These are phyloP conservation scores for Coemansia sp. DNA, from an alignment of 192 early-diverging fungal genomes.

Conservation along the genomic window DNA sequence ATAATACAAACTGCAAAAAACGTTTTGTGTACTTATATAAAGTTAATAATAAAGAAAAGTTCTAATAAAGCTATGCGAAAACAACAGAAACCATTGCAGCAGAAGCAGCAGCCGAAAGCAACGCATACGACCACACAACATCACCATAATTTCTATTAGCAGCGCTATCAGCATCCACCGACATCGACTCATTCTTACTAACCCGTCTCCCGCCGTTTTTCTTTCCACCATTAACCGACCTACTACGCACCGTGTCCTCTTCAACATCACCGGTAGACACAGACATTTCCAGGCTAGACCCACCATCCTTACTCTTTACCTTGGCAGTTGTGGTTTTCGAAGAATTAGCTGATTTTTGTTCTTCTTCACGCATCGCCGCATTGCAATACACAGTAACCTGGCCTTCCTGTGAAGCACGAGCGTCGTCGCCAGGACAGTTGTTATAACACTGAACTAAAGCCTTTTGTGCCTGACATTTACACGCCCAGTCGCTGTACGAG, in stretches of 20 bases:
- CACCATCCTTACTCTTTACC: neutral
- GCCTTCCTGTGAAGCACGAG: slow-evolving; percentile 29
- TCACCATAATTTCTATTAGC: neutral
- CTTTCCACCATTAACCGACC: too few relatives aligned
- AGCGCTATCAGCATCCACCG: neutral
- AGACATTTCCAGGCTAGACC: neutral
- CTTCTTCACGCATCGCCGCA: slow-evolving; percentile 26
- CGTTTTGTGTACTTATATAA: too few relatives aligned
- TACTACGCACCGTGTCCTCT: neutral
- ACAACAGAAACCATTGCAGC: too few relatives aligned
- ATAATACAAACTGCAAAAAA: too few relatives aligned
- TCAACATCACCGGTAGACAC: neutral
- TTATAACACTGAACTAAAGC: slow-evolving; percentile 42
- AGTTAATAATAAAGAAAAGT: too few relatives aligned
- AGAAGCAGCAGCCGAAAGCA: too few relatives aligned
- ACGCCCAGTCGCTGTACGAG: slow-evolving; percentile 53
- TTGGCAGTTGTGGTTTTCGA: neutral
- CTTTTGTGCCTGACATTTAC: slow-evolving; percentile 54
- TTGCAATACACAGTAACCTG: slow-evolving; percentile 50
- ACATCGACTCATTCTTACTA: too few relatives aligned
- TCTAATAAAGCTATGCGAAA: too few relatives aligned
- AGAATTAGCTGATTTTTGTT: slow-evolving; percentile 15
- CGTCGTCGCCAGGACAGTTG: slow-evolving; percentile 48
- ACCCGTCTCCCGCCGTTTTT: too few relatives aligned
- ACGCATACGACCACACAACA: too few relatives aligned